Evolutionary conservation across 805 yeast genomes (phyloP), one percentile per base, ranked within the genome.

Genomic region (Sungouiella thailandica): DNA sequence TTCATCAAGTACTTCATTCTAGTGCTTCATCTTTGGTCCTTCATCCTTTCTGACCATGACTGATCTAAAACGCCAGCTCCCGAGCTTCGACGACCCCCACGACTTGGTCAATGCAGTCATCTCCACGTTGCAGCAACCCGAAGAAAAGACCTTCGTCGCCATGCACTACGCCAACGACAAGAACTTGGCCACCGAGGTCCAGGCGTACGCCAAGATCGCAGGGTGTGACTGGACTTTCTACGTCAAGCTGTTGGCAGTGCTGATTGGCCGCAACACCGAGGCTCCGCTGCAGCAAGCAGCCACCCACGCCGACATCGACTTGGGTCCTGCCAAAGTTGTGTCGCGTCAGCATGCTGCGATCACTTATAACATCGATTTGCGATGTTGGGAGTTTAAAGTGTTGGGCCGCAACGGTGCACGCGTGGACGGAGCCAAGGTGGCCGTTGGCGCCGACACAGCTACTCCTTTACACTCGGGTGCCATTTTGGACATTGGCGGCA

Each of bases 291-390:
- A 13, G 11, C 13, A 24, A 4, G 10, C 14, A 17, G 46, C 24
- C 16, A 35, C 12, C 20, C 39, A 13, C n/a, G 77, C 80, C 24
- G 88, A 88, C 51, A 90, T 90, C 31, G 98, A 93, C 58, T 65
- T 93, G 49, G 97, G 97, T 2, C 98, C 98, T 1, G 90, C 96
- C 8, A 90, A 90, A 58, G 95, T 93, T n/a, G 97, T 93, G 3
- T 80, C 93, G 15, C 76, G 99, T 43, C 79, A 74, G 46, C 98
- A 93, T 56, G 97, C 97, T 0, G 60, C 74, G 12, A 88, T 93
- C 35, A 74, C 76, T 32, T 93, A 85, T 58, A 86, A 89, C 55
- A 63, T 80, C 43, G 76, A 74, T 38, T 62, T 74, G 25, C 77
- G 96, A 35, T 68, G 76, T 37, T 93, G 99, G 99, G 94, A 87